A percentile compares a stretch with the other conserved stretches of the same genome.
phyloP scores from a whole-genome alignment of 176 grass and related monocot species.

The Phoenix dactylifera region DNA sequence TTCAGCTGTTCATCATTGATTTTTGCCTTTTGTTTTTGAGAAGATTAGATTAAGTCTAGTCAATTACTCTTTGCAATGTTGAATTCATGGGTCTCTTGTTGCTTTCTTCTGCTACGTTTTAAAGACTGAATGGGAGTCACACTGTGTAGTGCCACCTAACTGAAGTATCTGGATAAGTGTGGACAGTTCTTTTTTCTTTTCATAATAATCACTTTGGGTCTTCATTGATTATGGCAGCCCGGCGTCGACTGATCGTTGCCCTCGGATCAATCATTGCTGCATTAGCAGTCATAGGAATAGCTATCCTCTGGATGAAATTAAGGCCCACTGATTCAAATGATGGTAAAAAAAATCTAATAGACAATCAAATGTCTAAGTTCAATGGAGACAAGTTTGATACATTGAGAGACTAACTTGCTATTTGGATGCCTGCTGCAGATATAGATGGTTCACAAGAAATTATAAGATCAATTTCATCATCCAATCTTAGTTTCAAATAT shows the following conservation, averaged over 20 bases:
- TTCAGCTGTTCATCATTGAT: too few relatives aligned
- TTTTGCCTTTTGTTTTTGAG: too few relatives aligned
- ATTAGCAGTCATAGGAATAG: slow-evolving; percentile 27
- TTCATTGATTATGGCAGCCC: slow-evolving; percentile 28
- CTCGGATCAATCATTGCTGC: slow-evolving; percentile 22
- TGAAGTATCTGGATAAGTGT: too few relatives aligned
- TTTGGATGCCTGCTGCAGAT: slow-evolving; percentile 23
- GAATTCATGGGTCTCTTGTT: too few relatives aligned
- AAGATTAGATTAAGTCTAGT: too few relatives aligned
- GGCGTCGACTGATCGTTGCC: slow-evolving; percentile 28
- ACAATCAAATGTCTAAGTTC: too few relatives aligned
- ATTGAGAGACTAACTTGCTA: background rate
- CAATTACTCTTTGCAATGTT: too few relatives aligned
- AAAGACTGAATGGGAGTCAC: too few relatives aligned
- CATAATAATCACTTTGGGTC: too few relatives aligned
- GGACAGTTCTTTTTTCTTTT: too few relatives aligned
- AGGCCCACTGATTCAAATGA: slow-evolving; percentile 23
- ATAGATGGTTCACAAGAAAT: slow-evolving; percentile 41
- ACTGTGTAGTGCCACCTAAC: too few relatives aligned
- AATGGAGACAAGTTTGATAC: background rate
- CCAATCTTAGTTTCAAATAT: slow-evolving; percentile 56
- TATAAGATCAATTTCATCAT: slow-evolving; percentile 51
- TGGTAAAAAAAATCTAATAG: slow-evolving; percentile 27
- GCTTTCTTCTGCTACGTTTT: too few relatives aligned
- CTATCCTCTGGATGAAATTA: slow-evolving; percentile 37